Conservation (phyloP, 495 filamentous ascomycete species). For the Tuber brumale region DNA sequence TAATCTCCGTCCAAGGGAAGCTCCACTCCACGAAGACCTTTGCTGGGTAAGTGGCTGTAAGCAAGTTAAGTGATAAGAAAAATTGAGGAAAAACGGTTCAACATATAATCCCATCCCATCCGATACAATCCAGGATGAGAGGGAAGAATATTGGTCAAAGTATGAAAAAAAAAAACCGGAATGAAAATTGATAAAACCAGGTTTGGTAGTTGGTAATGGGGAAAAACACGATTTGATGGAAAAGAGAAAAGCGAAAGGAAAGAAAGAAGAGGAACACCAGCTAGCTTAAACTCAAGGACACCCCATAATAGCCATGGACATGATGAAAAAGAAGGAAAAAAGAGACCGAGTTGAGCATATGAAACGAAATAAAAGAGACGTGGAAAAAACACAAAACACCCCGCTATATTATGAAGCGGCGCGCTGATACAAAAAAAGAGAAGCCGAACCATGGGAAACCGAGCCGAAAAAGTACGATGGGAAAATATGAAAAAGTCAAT, state of each 20-base stretch:
- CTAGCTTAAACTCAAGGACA: slow-evolving; percentile 40
- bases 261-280: slow-evolving; percentile 28
- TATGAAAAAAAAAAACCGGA: slow-evolving; percentile 19
- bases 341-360: slow-evolving; percentile 20
- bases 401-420: slow-evolving; percentile 5
- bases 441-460: background rate
- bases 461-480: slow-evolving; percentile 1
- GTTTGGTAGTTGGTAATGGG: background rate
- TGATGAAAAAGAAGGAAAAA: slow-evolving; percentile 28
- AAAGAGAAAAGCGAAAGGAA: slow-evolving; percentile 24
- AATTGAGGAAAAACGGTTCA: slow-evolving; percentile 39
- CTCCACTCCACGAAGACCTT: background rate
- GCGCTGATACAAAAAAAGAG: slow-evolving; percentile 10
- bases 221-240: slow-evolving; percentile 17
- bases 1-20: background rate
- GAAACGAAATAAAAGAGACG: slow-evolving; percentile 24
- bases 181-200: background rate
- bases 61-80: slow-evolving; percentile 9
- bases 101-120: background rate
- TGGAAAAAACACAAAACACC: slow-evolving; percentile 22
- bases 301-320: slow-evolving; percentile 25
- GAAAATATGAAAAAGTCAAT: slow-evolving; percentile 13
- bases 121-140: background rate
- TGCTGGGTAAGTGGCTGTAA: background rate
- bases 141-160: background rate